phyloP scores from a whole-genome alignment of 805 yeast species.

The Nakazawaea laoshanensis region DNA sequence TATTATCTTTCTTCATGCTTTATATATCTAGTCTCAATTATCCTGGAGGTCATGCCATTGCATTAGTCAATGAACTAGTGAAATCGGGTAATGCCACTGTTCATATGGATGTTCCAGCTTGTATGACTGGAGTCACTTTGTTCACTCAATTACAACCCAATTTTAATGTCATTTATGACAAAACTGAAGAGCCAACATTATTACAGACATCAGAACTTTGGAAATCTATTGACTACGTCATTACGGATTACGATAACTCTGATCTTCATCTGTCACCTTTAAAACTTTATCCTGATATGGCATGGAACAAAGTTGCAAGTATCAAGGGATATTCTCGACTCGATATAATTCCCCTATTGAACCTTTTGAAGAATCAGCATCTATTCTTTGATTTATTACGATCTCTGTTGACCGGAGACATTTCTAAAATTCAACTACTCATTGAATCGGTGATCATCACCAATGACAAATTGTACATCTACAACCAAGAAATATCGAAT shows the following conservation, averaged over 20 bases:
- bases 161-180: constrained; percentile 51
- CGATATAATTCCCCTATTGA: constrained; percentile 14
- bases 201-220: constrained; percentile 28
- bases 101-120: constrained; percentile 72
- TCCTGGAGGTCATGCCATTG: constrained; percentile 81
- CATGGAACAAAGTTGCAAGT: constrained; percentile 36
- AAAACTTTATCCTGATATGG: constrained; percentile 5
- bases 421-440: constrained; percentile 12
- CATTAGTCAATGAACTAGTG: constrained; percentile 37
- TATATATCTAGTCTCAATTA: constrained; percentile 67
- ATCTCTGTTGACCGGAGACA: constrained; percentile 2
- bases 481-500: constrained; percentile 17
- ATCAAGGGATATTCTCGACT: constrained; percentile 33
- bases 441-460: constrained; percentile 15
- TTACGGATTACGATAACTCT: constrained; percentile 26
- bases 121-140: constrained; percentile 80
- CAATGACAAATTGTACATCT: constrained; percentile 21
- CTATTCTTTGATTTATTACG: constrained; percentile 12
- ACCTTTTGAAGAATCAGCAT: constrained; percentile 3
- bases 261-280: constrained; percentile 10
- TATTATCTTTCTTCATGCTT: constrained; percentile 42
- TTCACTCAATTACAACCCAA: constrained; percentile 54
- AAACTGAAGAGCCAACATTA: constrained; percentile 46
- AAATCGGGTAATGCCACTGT: constrained; percentile 26
- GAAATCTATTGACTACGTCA: constrained; percentile 41